These are phyloP conservation scores for Dioszegia crocea DNA, from an alignment of 768 basidiomycete genomes.

Conservation along the genomic window DNA sequence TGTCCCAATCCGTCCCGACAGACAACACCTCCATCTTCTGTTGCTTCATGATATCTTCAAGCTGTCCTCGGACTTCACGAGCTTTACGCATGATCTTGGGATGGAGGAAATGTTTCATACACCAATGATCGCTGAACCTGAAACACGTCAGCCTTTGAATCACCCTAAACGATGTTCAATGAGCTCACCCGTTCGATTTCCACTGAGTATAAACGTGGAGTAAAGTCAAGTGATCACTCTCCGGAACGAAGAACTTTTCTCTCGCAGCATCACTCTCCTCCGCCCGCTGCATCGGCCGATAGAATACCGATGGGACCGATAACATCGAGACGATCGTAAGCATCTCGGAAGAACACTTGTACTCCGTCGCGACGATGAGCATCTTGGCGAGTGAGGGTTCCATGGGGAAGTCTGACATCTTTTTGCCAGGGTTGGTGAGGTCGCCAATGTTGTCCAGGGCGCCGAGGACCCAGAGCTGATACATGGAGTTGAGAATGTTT, in stretches of 20 bases:
- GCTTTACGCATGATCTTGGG: slow-evolving; percentile 93
- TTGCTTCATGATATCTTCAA: slow-evolving; percentile 99
- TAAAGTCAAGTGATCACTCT: slow-evolving; percentile 93
- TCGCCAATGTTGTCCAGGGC: slow-evolving; percentile 98
- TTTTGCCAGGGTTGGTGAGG: slow-evolving; percentile 81
- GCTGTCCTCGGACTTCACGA: slow-evolving; percentile 86
- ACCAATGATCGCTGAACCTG: slow-evolving; percentile 92
- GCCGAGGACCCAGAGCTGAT: slow-evolving; percentile 97
- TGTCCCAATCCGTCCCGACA: slow-evolving; percentile 90
- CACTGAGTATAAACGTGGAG: slow-evolving; percentile 97
- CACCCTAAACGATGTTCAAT: background rate
- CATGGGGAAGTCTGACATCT: slow-evolving; percentile 99
- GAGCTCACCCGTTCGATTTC: slow-evolving; percentile 83
- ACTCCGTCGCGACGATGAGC: slow-evolving; percentile 91
- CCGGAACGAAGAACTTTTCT: slow-evolving; percentile 97
- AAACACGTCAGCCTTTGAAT: slow-evolving; percentile 8
- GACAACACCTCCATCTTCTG: slow-evolving; percentile 94
- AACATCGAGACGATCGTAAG: slow-evolving; percentile 98
- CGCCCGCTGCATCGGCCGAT: slow-evolving; percentile 92
- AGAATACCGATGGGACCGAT: slow-evolving; percentile 95
- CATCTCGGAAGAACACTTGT: slow-evolving; percentile 90
- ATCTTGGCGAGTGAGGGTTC: slow-evolving; percentile 99
- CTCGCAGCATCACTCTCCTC: slow-evolving; percentile 96
- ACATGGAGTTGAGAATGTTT: slow-evolving; percentile 98
- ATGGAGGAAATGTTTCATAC: slow-evolving; percentile 89